Conservation (phyloP, 2,329 filamentous ascomycete genomes). For the Scopulariopsis brevicaulis region DNA sequence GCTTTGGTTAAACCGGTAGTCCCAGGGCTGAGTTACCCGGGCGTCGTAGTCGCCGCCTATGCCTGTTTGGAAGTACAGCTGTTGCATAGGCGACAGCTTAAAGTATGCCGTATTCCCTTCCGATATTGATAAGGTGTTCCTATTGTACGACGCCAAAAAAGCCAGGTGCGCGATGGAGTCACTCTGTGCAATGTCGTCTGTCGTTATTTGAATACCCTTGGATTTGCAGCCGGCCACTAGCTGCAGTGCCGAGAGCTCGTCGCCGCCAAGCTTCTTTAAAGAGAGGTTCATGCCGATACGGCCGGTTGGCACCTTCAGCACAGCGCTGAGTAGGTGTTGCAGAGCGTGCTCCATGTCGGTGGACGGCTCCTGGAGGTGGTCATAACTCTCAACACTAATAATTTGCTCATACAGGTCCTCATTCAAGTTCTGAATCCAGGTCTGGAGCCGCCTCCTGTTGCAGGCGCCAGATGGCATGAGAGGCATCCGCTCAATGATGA, state of each 20-base stretch:
- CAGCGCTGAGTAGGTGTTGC: constrained; percentile 23
- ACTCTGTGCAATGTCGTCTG: constrained; percentile 24
- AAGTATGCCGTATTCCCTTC: constrained; percentile 22
- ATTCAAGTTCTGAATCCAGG: constrained; percentile 42
- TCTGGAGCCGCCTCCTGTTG: constrained; percentile 33
- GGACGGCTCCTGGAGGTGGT: constrained; percentile 19
- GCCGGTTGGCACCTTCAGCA: constrained; percentile 22
- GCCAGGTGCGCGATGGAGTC: constrained; percentile 26
- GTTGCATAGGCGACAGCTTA: constrained; percentile 41
- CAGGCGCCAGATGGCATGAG: constrained; percentile 23
- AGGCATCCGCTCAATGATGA: constrained; percentile 34
- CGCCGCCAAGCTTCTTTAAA: constrained; percentile 26
- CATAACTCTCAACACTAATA: constrained; percentile 26
- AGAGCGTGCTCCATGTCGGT: constrained; percentile 27
- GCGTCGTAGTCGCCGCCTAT: constrained; percentile 23
- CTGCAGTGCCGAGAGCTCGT: constrained; percentile 24
- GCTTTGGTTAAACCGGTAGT: constrained; percentile 38
- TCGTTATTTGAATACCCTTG: constrained; percentile 23
- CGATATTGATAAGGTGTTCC: constrained; percentile 15
- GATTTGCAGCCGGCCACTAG: constrained; percentile 24
- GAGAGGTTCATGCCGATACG: constrained; percentile 31
- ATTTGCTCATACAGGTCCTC: constrained; percentile 32
- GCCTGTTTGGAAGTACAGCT: constrained; percentile 36
- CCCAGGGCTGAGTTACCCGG: constrained; percentile 18
- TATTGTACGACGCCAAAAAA: constrained; percentile 19